Conservation (phyloP, 1,139 yeast genomes). For the Ashbya aceris region DNA sequence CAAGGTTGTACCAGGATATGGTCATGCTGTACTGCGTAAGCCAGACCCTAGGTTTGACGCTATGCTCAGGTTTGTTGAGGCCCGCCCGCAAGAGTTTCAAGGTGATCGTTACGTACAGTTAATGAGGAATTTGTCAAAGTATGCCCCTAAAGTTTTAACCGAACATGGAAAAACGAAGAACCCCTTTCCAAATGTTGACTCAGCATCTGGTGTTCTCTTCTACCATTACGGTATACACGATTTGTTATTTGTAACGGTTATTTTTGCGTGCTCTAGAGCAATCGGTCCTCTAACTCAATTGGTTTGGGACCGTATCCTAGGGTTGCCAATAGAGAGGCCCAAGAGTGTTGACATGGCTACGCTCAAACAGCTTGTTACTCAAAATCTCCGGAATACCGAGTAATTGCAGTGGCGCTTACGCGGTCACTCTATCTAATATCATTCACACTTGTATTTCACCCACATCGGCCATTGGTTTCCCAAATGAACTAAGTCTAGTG, state of each 20-base stretch:
- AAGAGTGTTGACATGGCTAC: conserved; percentile 30
- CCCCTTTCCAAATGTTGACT: conserved; percentile 58
- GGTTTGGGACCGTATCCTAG: conserved; percentile 51
- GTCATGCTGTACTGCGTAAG: conserved; percentile 93
- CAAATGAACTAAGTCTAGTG: too few species aligned
- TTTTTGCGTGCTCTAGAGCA: conserved; percentile 52
- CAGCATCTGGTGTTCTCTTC: conserved; percentile 48
- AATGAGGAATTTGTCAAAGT: conserved; percentile 32
- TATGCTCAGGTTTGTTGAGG: conserved; percentile 30
- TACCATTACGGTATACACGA: conserved; percentile 52
- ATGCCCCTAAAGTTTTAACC: conserved; percentile 47
- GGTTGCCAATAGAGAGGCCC: conserved; percentile 57
- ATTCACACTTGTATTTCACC: too few species aligned
- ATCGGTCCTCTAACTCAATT: conserved; percentile 50
- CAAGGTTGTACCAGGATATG: conserved; percentile 96
- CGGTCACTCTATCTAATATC: too few species aligned
- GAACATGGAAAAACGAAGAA: conserved; percentile 56
- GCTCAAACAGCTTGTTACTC: too few species aligned
- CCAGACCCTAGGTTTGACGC: conserved; percentile 64
- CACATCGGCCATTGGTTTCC: too few species aligned
- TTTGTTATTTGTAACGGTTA: conserved; percentile 47
- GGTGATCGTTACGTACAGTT: conserved; percentile 29
- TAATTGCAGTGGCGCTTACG: too few species aligned
- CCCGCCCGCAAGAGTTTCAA: conserved; percentile 27
- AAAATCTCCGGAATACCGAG: too few species aligned